Percentiles rank a stretch among this genome's conserved stretches.
Conservation (phyloP, 345 rosid genomes). For the Hevea brasiliensis region DNA sequence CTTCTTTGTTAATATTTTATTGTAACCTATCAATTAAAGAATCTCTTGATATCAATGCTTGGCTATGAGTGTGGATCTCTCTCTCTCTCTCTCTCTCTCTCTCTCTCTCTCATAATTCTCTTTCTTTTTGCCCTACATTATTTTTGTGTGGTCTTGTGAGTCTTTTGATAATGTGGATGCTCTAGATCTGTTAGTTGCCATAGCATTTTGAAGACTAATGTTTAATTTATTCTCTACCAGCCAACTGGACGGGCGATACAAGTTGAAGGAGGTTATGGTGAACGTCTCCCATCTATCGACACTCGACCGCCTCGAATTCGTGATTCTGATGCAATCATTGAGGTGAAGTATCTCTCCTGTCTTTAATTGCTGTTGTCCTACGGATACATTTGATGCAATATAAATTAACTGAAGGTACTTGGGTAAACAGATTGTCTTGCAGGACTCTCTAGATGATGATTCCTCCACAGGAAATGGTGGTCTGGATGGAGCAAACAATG, state of each 20-base stretch:
- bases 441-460: constrained; percentile 58
- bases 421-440: constrained; percentile 72
- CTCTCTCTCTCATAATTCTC: not conserved
- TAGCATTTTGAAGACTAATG: constrained; percentile 11
- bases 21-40: not conserved
- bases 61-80: not conserved
- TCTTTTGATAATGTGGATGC: constrained; percentile 5
- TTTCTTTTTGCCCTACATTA: constrained; percentile 2
- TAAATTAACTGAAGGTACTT: constrained; percentile 34
- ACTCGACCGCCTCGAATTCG: constrained; percentile 85
- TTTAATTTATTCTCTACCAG: constrained; percentile 42
- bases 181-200: constrained; percentile 13
- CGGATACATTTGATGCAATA: constrained; percentile 6
- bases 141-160: not conserved
- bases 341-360: constrained; percentile 46
- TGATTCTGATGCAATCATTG: constrained; percentile 93
- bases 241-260: constrained; percentile 98
- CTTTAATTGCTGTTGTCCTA: constrained; percentile 18
- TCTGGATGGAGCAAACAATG: constrained; percentile 37
- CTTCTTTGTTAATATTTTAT: not conserved
- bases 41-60: not conserved
- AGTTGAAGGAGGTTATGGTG: constrained; percentile 88
- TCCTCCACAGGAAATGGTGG: constrained; percentile 49
- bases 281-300: constrained; percentile 85
- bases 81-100: not conserved